Evolutionary conservation across 139 green algal species (phyloP), one percentile per base, ranked within the genome.

Genomic region (Trebouxia sp.): DNA sequence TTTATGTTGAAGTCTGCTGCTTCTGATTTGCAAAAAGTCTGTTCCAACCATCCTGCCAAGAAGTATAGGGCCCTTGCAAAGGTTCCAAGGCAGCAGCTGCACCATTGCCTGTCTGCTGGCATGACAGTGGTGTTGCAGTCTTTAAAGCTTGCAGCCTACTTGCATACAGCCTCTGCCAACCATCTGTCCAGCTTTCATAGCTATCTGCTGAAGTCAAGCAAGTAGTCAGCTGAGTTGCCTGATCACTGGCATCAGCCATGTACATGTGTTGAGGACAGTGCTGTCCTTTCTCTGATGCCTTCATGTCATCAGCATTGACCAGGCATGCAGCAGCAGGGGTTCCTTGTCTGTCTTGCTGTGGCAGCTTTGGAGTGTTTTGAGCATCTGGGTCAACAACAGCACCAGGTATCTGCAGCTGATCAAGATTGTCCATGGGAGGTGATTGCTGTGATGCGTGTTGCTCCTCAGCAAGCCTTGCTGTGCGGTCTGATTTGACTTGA

Each of bases 11-110:
- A 26, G 2, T 53, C 3, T 53, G 47, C 20, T 5, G 7, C 15
- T 9, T 72, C n/a, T 45, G 37, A 11, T 72, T 39, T 14, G 32
- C 32, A 72, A 72, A 72, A 11, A 72, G 62, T 26, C 37, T 42
- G 9, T 72, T 43, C 62, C 62, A 72, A 14, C 62, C 62, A 72
- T 72, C 62, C 37, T 72, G 37, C 62, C 62, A 72, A 8, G 14
- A 26, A 4, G 35, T 72, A 35, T 72, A 72, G 10, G 62, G 32
- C 3, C 32, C 35, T 28, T 35, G 26, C 62, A 72, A 43, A 72
- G 62, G 32, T 11, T 35, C 62, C n/a, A 72, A 72, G 32, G 32
- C 28, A 43, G 32, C 28, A 43, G 62, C 12, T 12, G 62, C n/a
- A 45, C 32, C 35, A 26, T 8, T 17, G 35, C 15, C 3, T 28